Evolutionary conservation across 805 yeast species (phyloP), one percentile per base, ranked within the genome.

Genomic region (Wickerhamiella sorbophila): DNA sequence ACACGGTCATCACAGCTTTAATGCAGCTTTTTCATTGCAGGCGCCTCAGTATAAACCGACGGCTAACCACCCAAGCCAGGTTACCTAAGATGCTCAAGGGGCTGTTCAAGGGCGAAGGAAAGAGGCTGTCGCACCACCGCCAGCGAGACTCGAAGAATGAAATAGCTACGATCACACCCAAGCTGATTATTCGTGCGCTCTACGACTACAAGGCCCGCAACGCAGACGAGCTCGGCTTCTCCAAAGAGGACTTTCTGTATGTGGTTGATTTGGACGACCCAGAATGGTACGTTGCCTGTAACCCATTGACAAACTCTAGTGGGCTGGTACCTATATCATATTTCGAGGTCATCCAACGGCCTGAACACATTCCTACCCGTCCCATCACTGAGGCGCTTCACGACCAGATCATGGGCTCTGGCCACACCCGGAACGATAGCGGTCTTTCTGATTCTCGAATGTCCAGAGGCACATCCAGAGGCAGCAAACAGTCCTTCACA

Each of bases 281-380:
- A 10, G 72, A 67, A 33, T 86, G 94, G 87, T 84, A 75, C 54
- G 86, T 84, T 54, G 96, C 94, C 1, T 75, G 77, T 40, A 86
- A 88, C 57, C 96, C 97, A 12, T 72, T 80, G 37, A 75, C 81
- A 27, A 74, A 79, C 51, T 63, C 71, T 21, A 69, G 73, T 39
- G 98, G 98, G 1, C 73, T 82, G 72, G 97, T 91, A 1, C 97
- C 97, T 4, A 75, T 75, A 33, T 65, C 77, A 9, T 79, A 79
- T 58, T 91, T 88, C 60, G 94, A 86, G 62, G 78, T 75, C 15
- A 75, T 87, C 40, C 49, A 54, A 51, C 45, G 61, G 39, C 61
- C 54, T 36, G 63, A 59, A 26, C 39, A 51, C 22, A 51, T 52
- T 33, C 52, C 50, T 27, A 52, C 61, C 14, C 53, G 58, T 8